Conservation (phyloP, 768 basidiomycete genomes). For the Collybia nuda region DNA sequence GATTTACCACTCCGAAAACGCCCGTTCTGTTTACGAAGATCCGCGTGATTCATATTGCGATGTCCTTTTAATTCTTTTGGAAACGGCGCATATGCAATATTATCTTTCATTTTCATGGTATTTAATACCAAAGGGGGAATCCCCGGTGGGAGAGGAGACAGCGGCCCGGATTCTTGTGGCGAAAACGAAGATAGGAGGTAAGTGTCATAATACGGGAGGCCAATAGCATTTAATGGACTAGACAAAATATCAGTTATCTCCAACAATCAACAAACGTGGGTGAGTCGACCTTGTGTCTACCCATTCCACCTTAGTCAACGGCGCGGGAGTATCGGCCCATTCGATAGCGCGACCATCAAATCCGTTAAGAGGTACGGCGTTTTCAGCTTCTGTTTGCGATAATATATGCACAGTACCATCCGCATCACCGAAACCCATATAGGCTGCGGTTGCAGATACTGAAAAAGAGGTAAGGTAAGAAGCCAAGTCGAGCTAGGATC, state of each 20-base stretch:
- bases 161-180: constrained; percentile 32
- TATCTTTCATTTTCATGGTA: constrained; percentile 85
- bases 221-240: constrained; percentile 87
- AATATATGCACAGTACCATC: constrained; percentile 83
- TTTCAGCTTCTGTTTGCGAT: constrained; percentile 66
- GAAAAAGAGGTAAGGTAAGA: constrained; percentile 81
- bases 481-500: constrained; percentile 59
- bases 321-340: constrained; percentile 76
- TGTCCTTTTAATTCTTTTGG: constrained; percentile 84
- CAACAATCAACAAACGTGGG: background rate
- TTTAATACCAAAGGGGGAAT: constrained; percentile 79
- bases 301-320: constrained; percentile 78
- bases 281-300: constrained; percentile 68
- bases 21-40: constrained; percentile 54
- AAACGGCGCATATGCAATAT: constrained; percentile 84
- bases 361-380: constrained; percentile 77
- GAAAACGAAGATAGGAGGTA: constrained; percentile 77
- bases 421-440: constrained; percentile 89
- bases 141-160: constrained; percentile 65
- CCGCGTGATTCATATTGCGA: constrained; percentile 69
- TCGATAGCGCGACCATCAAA: constrained; percentile 86
- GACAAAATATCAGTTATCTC: background rate
- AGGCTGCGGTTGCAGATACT: constrained; percentile 84
- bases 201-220: constrained; percentile 80
- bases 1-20: constrained; percentile 85